These are phyloP conservation scores for Dactylellina parvicollis DNA, from an alignment of 2,329 filamentous ascomycete species.

Conservation along the genomic window DNA sequence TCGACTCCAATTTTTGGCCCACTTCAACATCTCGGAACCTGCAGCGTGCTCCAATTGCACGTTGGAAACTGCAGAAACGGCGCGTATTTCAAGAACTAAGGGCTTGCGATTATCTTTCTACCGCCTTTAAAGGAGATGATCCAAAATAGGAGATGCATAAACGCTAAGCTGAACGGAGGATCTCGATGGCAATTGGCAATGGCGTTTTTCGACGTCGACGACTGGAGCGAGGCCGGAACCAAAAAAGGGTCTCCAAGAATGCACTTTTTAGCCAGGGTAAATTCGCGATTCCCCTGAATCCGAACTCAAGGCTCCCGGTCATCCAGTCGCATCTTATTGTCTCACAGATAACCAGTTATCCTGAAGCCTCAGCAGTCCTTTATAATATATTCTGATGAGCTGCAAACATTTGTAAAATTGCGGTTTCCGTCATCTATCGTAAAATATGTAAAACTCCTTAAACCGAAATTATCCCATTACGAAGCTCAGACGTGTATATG, in stretches of 20 bases:
- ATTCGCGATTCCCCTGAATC: constrained; percentile 44
- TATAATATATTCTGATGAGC: constrained; percentile 33
- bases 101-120: constrained; percentile 35
- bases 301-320: constrained; percentile 29
- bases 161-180: constrained; percentile 28
- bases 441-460: constrained; percentile 21
- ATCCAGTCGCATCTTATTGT: constrained; percentile 25
- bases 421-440: not conserved
- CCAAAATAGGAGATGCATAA: constrained; percentile 50
- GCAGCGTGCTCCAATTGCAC: constrained; percentile 52
- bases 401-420: constrained; percentile 45
- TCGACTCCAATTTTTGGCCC: constrained; percentile 52
- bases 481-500: constrained; percentile 24
- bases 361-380: constrained; percentile 33
- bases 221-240: constrained; percentile 15
- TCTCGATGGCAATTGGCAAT: constrained; percentile 48
- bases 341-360: constrained; percentile 54
- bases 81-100: constrained; percentile 50
- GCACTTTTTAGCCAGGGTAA: constrained; percentile 30
- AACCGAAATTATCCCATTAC: constrained; percentile 45
- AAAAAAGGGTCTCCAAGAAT: too few species aligned
- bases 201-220: constrained; percentile 45
- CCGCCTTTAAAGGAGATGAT: constrained; percentile 28
- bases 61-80: constrained; percentile 46
- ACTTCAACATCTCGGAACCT: constrained; percentile 37